Evolutionary conservation across 495 filamentous ascomycete genomes (phyloP), one percentile per base, ranked within the genome.

Genomic region (Ascodesmis nigricans): DNA sequence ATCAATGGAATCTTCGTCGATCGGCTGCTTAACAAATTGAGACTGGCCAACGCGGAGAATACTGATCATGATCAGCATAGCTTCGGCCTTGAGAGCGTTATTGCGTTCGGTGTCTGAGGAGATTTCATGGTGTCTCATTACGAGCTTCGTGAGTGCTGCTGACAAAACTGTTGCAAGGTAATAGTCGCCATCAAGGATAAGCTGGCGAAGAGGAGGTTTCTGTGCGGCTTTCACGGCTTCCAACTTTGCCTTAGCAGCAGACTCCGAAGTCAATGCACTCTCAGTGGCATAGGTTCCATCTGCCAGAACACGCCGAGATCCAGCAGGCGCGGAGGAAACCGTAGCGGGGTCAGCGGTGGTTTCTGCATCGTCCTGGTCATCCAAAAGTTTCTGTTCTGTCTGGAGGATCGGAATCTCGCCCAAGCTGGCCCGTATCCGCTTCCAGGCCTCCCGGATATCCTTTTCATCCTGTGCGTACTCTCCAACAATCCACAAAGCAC

Each of bases 11-110:
- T 99, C 90, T 53, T 99, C 90, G 46, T 99, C 90, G 39, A 99
- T 93, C 2, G 81, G 78, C 4, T 78, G 76, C 58, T 93, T 93
- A 49, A 91, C 90, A 39, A 99, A 99, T 45, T 87, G 78, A 5
- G 82, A 92, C 57, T 99, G 90, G 8, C 90, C 90, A 39, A 91
- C 90, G 40, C 90, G 80, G 42, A 93, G 78, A 47, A 99, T 87
- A 13, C 83, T 92, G 43, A 95, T 92, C 82, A 97, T 92, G 53
- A 95, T 95, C 27, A 95, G 65, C 90, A 95, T 99, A 19, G 90
- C 90, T 57, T 99, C 90, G 2, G 87, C 87, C 16, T 79, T 75
- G 3, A 99, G 67, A 21, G 84, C 83, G 49, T 95, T 95, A 9
- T 83, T 95, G 13, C 90, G 75, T 20, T 78, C 75, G 17, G 59